Conservation (phyloP, 352 stramenopile genomes). For the Phytophthora pistaciae region DNA sequence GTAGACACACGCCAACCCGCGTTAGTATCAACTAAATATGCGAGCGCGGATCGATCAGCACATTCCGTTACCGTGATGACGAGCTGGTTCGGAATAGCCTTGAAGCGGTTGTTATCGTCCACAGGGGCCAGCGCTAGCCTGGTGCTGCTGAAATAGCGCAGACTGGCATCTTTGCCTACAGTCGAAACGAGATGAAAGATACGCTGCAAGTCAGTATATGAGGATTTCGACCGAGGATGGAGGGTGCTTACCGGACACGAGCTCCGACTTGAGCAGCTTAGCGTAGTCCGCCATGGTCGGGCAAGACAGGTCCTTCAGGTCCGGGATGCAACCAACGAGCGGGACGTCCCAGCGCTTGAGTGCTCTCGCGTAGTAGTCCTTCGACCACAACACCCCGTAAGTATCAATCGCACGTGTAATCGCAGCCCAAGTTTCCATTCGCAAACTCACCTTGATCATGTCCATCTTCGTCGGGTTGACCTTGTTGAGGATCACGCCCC, state of each 20-base stretch:
- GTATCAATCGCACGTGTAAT: not conserved
- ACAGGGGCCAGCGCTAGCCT: conserved; percentile 84
- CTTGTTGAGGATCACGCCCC: conserved; percentile 90
- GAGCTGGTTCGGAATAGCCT: conserved; percentile 87
- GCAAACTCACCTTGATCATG: conserved; percentile 82
- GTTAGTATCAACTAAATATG: conserved; percentile 1
- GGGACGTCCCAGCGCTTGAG: conserved; percentile 92
- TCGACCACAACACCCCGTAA: conserved; percentile 3
- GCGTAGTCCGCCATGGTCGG: conserved; percentile 90
- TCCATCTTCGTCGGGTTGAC: conserved; percentile 91
- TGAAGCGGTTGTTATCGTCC: conserved; percentile 82
- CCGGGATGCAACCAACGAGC: conserved; percentile 89
- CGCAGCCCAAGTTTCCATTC: not conserved
- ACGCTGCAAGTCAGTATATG: not conserved
- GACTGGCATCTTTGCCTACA: conserved; percentile 67
- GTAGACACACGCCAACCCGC: conserved; percentile 13
- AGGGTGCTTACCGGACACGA: conserved; percentile 67
- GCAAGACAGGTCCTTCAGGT: conserved; percentile 83
- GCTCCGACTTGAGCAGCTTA: conserved; percentile 85
- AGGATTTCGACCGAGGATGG: not conserved
- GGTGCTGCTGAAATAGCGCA: conserved; percentile 88
- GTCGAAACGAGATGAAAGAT: conserved; percentile 6
- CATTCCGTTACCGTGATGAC: conserved; percentile 75
- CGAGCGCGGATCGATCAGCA: not conserved
- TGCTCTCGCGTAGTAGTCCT: conserved; percentile 91